phyloP scores from a whole-genome alignment of 1,284 basidiomycete genomes.

The Ganoderma leucocontextum region DNA sequence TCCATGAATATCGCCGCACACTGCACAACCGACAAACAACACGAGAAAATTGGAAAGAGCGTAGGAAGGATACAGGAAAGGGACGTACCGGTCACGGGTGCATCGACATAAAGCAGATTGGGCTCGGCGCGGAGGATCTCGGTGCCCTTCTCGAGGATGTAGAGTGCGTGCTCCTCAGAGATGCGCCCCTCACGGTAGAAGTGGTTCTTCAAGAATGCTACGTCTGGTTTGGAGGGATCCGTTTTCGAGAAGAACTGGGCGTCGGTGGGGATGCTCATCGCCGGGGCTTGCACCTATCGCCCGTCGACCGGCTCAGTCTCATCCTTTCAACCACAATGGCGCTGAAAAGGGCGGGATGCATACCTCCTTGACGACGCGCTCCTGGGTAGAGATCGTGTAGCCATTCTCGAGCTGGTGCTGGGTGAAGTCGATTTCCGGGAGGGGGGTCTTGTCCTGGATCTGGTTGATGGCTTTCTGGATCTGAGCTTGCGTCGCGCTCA shows the following conservation, averaged over 20 bases:
- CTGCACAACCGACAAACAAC: constrained; percentile 46
- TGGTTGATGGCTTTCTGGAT: constrained; percentile 79
- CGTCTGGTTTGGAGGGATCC: constrained; percentile 90
- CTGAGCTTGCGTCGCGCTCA: constrained; percentile 54
- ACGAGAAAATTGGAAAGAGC: neutral
- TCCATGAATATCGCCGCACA: constrained; percentile 93
- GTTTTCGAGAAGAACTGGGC: constrained; percentile 92
- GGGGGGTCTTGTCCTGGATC: constrained; percentile 70
- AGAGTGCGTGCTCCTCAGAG: constrained; percentile 90
- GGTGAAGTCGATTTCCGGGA: constrained; percentile 86
- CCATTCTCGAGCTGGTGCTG: constrained; percentile 91
- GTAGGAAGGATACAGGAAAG: neutral
- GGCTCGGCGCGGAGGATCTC: constrained; percentile 82
- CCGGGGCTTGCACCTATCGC: constrained; percentile 90
- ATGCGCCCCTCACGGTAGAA: constrained; percentile 96
- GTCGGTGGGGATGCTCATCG: constrained; percentile 91
- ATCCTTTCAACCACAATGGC: neutral
- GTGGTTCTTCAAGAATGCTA: constrained; percentile 98
- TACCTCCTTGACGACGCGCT: constrained; percentile 87
- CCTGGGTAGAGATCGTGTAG: constrained; percentile 84
- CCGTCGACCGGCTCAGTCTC: neutral
- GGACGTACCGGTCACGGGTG: constrained; percentile 87
- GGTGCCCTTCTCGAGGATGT: constrained; percentile 84
- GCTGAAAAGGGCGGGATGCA: constrained; percentile 29
- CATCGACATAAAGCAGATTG: constrained; percentile 89